phyloP scores from a whole-genome alignment of 2,329 filamentous ascomycete genomes.

The Alternaria conjuncta region DNA sequence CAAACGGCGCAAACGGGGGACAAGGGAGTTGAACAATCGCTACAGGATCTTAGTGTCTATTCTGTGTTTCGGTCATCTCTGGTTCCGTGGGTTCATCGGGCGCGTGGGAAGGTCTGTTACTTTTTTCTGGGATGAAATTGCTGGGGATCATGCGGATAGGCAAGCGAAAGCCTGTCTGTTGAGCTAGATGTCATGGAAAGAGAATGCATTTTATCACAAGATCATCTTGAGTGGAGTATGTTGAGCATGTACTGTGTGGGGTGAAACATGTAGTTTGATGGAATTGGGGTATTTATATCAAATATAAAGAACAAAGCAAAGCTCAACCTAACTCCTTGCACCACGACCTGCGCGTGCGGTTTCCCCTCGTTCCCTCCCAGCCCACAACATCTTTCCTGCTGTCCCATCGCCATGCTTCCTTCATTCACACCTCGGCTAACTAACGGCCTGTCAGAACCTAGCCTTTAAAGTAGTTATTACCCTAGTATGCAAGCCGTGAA shows the following conservation, averaged over 20 bases:
- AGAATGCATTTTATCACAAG: neutral
- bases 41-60: conserved; percentile 3
- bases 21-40: conserved; percentile 10
- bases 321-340: neutral
- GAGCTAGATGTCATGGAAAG: neutral
- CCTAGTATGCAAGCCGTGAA: neutral
- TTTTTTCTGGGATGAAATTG: neutral
- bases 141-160: neutral
- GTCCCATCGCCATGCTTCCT: neutral
- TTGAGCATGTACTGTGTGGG: neutral
- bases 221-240: neutral
- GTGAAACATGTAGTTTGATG: neutral
- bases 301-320: neutral
- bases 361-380: neutral
- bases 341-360: neutral
- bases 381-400: neutral
- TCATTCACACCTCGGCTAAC: neutral
- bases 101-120: neutral
- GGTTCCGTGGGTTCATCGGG: neutral
- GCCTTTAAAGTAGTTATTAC: neutral
- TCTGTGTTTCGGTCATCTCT: neutral
- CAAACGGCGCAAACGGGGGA: neutral
- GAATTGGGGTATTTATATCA: neutral
- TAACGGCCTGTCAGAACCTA: neutral
- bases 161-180: neutral